Evolutionary conservation across 225 moss, liverwort and hornwort species (phyloP), one percentile per base, ranked within the genome.

Genomic region (Rhytidiadelphus loreus): DNA sequence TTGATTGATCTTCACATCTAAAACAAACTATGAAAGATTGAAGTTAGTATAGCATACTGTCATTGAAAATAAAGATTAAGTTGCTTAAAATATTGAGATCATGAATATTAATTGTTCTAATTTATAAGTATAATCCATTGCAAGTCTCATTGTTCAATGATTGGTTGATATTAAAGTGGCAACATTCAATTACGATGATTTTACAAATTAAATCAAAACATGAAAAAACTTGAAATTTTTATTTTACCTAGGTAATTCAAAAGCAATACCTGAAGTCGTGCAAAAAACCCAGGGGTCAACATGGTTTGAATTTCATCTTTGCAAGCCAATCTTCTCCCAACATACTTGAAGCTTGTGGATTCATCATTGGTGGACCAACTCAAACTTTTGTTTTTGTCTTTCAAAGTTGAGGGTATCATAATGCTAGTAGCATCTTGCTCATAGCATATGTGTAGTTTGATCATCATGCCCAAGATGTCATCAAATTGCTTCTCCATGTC

Each of bases 141-240:
- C n/a, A n/a, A n/a, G n/a, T n/a, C n/a, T n/a, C n/a, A n/a, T n/a
- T n/a, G n/a, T n/a, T n/a, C n/a, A n/a, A n/a, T n/a, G n/a, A n/a
- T n/a, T n/a, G n/a, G n/a, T n/a, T n/a, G n/a, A n/a, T n/a, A n/a
- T 16, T 28, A 1, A 30, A 7, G 7, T 46, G 1, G 7, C 0
- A 48, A 32, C n/a, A n/a, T n/a, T n/a, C n/a, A 18, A 11, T 19
- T 11, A 72, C 0, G 15, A 10, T 71, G 2, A 30, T 6, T 30
- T 1, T 19, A 0, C 11, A 11, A 7, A 11, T 18, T 2, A 29
- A 72, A 29, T 6, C 3, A 17, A 29, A 29, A 1, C 33, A 69
- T 13, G 2, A 2, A 48, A 48, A 10, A 7, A 11, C 4, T 11
- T 32, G 1, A 30, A 29, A 46, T 3, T 44, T 72, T 0, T 8